Conservation (phyloP, 2,329 filamentous ascomycete genomes). For the Orbilia javanica region DNA sequence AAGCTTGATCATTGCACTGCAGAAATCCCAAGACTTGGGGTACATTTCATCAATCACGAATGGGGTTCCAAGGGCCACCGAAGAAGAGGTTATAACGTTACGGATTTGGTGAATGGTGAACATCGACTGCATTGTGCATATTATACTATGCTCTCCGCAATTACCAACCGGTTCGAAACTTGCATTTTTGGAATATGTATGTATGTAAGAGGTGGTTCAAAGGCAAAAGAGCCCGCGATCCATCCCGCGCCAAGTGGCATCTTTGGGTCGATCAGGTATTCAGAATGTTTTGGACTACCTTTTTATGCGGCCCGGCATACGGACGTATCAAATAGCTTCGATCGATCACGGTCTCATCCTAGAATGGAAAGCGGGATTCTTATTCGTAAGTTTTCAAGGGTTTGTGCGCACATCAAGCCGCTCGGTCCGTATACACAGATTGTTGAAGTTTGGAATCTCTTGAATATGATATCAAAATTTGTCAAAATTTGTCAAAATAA, state of each 20-base stretch:
- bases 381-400: neutral
- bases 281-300: neutral
- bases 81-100: no score
- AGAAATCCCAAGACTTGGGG: constrained; percentile 20
- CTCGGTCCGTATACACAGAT: constrained; percentile 7
- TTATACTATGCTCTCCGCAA: constrained; percentile 26
- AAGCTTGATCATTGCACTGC: constrained; percentile 53
- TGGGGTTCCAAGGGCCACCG: neutral
- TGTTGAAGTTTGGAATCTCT: neutral
- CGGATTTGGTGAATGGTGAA: no score
- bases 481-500: no score
- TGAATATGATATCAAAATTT: constrained; percentile 18
- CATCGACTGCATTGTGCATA: constrained; percentile 17
- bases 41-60: neutral
- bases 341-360: neutral
- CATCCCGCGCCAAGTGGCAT: constrained; percentile 40
- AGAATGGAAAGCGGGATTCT: neutral
- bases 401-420: neutral
- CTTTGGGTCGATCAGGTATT: constrained; percentile 34
- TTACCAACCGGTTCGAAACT: constrained; percentile 18
- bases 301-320: no score
- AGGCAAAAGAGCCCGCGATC: neutral
- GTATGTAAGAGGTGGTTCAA: no score
- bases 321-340: constrained; percentile 10
- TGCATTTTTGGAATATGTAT: no score